Base-by-base conservation (phyloP, 2,329 filamentous ascomycete genomes). In the Aulographum hederae region DNA sequence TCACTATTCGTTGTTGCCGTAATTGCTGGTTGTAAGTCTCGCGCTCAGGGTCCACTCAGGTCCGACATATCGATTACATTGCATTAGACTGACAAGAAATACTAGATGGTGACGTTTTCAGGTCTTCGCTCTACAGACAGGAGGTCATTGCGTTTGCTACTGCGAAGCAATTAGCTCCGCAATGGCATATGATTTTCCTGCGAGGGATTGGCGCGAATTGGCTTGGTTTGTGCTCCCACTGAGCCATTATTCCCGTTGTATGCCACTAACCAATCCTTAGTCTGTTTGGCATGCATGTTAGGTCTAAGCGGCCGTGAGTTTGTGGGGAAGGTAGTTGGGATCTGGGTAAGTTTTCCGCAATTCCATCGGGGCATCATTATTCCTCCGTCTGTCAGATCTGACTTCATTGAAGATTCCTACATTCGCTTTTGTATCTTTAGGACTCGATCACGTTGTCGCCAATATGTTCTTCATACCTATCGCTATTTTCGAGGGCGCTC, bases 101-200 rank as follows among this genome's bases (percentile, higher is more conserved):
- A n/a, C n/a, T n/a, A n/a, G n/a, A n/a, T n/a, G 61, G 58, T 30
- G 61, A 51, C 20, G 51, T 51, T 16, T 67, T 61, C 46, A 52
- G 52, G 18, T 28, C 32, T 6, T 32, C 36, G 8, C 28, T 36
- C 4, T 44, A 39, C 34, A 34, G 27, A 6, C 28, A 38, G n/a
- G 42, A 44, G 32, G 36, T 38, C 17, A 37, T 40, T 12, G 17
- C 32, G 21, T 43, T 41, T n/a, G 41, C 39, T 0, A 38, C 35
- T 15, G 38, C 34, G 26, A 44, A 43, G 18, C 40, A 42, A 19
- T 34, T 41, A 3, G 36, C 31, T 11, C 41, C 42, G 6, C 32
- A 33, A 5, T 44, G 36, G 31, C 38, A 40, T 28, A 32, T 38
- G 17, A 39, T 45, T 26, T 43, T 45, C 32, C 38, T 45, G 2